phyloP scores from a whole-genome alignment of 1,139 yeast genomes.

The Yamadazyma mexicana region DNA sequence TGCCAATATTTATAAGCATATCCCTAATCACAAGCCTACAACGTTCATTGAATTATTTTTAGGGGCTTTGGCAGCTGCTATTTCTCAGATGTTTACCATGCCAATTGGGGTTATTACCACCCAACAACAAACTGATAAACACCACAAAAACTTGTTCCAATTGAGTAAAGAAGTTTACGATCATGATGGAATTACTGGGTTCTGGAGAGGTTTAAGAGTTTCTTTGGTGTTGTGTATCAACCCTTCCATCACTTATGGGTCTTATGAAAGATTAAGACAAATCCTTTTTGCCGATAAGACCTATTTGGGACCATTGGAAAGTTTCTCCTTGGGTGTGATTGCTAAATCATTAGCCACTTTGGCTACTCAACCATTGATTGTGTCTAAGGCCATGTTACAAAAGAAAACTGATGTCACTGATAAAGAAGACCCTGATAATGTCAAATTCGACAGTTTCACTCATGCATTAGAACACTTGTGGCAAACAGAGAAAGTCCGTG shows the following conservation, averaged over 20 bases:
- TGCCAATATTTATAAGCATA: conserved; percentile 40
- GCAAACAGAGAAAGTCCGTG: conserved; percentile 39
- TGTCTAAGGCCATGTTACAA: conserved; percentile 80
- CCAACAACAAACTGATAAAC: conserved; percentile 69
- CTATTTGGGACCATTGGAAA: conserved; percentile 61
- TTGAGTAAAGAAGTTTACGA: conserved; percentile 56
- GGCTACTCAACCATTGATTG: conserved; percentile 82
- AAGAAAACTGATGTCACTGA: conserved; percentile 33
- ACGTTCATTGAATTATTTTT: conserved; percentile 73
- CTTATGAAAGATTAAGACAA: conserved; percentile 69
- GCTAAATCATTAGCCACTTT: conserved; percentile 79
- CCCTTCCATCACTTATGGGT: conserved; percentile 87
- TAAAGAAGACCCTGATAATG: conserved; percentile 31
- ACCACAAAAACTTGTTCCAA: conserved; percentile 40
- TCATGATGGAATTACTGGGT: conserved; percentile 71
- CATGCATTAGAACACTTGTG: conserved; percentile 47
- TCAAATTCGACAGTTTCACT: conserved; percentile 40
- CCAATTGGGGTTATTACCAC: conserved; percentile 85
- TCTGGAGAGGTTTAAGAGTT: conserved; percentile 86
- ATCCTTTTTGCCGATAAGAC: conserved; percentile 48
- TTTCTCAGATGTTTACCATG: conserved; percentile 79
- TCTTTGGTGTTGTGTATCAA: conserved; percentile 76
- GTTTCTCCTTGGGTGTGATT: conserved; percentile 72
- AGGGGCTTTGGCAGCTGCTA: conserved; percentile 84
- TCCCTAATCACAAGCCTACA: conserved; percentile 43